Percentiles rank a stretch among this genome's conserved stretches.
These are phyloP conservation scores for Camellia lanceoleosa DNA, from an alignment of 148 eudicot genomes.

Conservation along the genomic window DNA sequence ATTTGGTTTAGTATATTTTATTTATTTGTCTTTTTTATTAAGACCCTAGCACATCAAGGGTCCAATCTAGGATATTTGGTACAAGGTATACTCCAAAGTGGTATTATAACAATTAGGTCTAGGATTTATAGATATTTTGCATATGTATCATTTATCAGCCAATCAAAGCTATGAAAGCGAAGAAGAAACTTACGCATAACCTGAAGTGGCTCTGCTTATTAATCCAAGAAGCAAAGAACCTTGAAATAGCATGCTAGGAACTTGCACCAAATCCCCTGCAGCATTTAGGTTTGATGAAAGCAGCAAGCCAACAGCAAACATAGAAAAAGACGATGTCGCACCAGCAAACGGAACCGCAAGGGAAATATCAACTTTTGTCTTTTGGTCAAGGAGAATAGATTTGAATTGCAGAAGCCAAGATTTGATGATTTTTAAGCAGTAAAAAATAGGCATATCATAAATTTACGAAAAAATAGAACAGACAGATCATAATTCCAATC, in stretches of 20 bases:
- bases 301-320: no score
- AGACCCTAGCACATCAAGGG: not conserved
- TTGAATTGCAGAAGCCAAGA: conserved; percentile 61
- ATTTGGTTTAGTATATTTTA: no score
- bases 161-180: not conserved
- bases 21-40: not conserved
- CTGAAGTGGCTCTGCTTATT: conserved; percentile 82
- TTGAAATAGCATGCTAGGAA: conserved; percentile 87
- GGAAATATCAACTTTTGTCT: conserved; percentile 83
- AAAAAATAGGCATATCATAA: not conserved
- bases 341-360: conserved; percentile 89
- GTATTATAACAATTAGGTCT: not conserved
- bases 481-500: not conserved
- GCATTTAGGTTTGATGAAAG: conserved; percentile 75
- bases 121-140: not conserved
- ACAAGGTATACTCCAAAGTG: not conserved
- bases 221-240: conserved; percentile 98
- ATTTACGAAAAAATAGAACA: not conserved
- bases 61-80: not conserved
- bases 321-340: no score
- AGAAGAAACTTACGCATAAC: conserved; percentile 71
- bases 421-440: conserved; percentile 17
- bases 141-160: not conserved
- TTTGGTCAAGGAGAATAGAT: conserved; percentile 90
- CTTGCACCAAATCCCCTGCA: conserved; percentile 80